Evolutionary conservation across 106 monocot species (phyloP), one percentile per base, ranked within the genome.

Genomic region (Hemerocallis citrina): DNA sequence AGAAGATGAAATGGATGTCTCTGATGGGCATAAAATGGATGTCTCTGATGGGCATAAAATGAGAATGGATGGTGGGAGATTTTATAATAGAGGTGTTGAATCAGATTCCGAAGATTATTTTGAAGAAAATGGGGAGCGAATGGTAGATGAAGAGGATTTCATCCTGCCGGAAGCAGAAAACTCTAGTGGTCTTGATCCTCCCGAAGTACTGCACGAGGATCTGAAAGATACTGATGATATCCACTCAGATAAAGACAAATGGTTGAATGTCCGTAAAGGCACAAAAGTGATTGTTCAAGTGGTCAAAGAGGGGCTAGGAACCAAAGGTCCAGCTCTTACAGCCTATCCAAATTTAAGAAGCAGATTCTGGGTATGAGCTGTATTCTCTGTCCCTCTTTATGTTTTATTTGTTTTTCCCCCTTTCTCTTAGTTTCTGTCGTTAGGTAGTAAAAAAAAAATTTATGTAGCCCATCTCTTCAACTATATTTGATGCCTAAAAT

Each of bases 221-320:
- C 19, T 66, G 56, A 65, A 34, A 19, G 48, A 73, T 35, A 34
- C 15, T 25, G 57, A 15, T 32, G 64, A 59, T 48, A 63, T 24
- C 23, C 36, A 35, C 44, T 40, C 35, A 20, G 55, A 62, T 52
- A 67, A 61, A 65, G 76, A 83, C 51, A 89, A 90, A 57, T 90
- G 95, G 95, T 39, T 63, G 57, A 71, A 79, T 74, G 76, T 95
- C 54, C 77, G 77, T 28, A 80, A 90, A 84, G 95, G 90, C 15
- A 90, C 90, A 42, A 90, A 90, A 79, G 65, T 95, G 17, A 76
- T 90, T 72, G 90, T 90, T 75, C 95, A 95, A 72, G 95, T 95
- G 54, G 78, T 90, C 55, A 95, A 95, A 76, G 95, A 95, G 67
- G 90, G 79, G 14, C 67, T 95, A 51, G 90, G 89, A n/a, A 84